phyloP scores from a whole-genome alignment of 306 rosid genomes.

The Dalbergia cultrata region DNA sequence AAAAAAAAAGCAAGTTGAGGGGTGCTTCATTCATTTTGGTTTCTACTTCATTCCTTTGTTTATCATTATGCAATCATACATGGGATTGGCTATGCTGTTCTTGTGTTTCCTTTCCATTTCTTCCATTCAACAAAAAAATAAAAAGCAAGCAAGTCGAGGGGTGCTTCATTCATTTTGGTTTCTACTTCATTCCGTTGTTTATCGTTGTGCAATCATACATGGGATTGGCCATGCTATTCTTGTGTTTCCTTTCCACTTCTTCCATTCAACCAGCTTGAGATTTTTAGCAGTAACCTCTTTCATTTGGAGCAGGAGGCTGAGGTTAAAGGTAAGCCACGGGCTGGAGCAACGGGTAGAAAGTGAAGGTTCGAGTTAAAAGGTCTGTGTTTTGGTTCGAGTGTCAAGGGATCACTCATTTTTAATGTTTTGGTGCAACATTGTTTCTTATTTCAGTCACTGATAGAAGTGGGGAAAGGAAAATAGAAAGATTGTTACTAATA shows the following conservation, averaged over 20 bases:
- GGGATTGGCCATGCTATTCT: background rate
- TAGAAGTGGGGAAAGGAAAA: background rate
- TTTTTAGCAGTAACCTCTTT: slow-evolving; percentile 20
- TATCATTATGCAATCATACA: background rate
- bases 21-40: slow-evolving; percentile 6
- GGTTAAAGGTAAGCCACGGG: slow-evolving; percentile 59
- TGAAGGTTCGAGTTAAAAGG: slow-evolving; percentile 36
- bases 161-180: slow-evolving; percentile 4
- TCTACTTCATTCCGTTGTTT: background rate
- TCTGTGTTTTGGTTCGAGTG: slow-evolving; percentile 16
- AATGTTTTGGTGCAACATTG: slow-evolving; percentile 17
- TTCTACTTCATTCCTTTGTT: background rate
- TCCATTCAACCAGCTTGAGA: slow-evolving; percentile 8
- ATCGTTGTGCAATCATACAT: background rate
- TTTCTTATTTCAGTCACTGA: background rate
- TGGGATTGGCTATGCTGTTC: background rate
- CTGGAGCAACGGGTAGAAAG: slow-evolving; percentile 54
- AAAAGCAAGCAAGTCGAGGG: background rate
- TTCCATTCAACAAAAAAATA: background rate
- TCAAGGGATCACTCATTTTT: slow-evolving; percentile 6
- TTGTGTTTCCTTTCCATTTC: background rate
- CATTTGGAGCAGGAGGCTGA: slow-evolving; percentile 52
- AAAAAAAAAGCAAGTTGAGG: background rate
- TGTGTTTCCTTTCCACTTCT: background rate
- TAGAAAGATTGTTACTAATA: slow-evolving; percentile 24